Evolutionary conservation across 2,329 filamentous ascomycete species (phyloP).

Genomic region (Trichoderma cornu-damae): DNA sequence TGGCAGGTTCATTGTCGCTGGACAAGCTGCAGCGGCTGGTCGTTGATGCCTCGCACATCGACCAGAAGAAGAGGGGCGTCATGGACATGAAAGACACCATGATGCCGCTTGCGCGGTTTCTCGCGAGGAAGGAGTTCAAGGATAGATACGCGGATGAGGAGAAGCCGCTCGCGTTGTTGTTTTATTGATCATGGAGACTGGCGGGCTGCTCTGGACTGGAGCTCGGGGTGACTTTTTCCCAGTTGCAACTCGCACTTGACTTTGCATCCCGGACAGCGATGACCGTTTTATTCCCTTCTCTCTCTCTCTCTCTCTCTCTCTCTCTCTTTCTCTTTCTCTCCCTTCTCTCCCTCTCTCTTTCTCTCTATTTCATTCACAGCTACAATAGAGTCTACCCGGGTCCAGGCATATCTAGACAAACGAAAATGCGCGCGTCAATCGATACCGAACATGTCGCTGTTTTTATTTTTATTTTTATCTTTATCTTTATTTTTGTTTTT

Average conservation of each 20-base stretch:
- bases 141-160: constrained; percentile 60
- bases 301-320: neutral
- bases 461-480: too few relatives aligned
- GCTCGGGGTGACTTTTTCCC: neutral
- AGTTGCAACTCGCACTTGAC: neutral
- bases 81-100: constrained; percentile 94
- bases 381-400: neutral
- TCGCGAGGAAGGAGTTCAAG: constrained; percentile 66
- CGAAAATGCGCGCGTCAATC: neutral
- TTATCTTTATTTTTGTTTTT: neutral
- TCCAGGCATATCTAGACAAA: neutral
- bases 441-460: neutral
- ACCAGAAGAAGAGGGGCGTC: constrained; percentile 89
- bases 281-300: too few relatives aligned
- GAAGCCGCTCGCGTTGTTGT: constrained; percentile 56
- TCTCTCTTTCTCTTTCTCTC: neutral
- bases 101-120: constrained; percentile 69
- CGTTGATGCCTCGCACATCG: constrained; percentile 86
- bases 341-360: neutral
- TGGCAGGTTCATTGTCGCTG: constrained; percentile 59
- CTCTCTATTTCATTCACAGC: neutral
- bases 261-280: neutral
- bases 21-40: constrained; percentile 72
- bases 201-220: neutral
- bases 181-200: constrained; percentile 51